Conservation (phyloP, 352 stramenopile genomes). For the Globisporangium nodosum region DNA sequence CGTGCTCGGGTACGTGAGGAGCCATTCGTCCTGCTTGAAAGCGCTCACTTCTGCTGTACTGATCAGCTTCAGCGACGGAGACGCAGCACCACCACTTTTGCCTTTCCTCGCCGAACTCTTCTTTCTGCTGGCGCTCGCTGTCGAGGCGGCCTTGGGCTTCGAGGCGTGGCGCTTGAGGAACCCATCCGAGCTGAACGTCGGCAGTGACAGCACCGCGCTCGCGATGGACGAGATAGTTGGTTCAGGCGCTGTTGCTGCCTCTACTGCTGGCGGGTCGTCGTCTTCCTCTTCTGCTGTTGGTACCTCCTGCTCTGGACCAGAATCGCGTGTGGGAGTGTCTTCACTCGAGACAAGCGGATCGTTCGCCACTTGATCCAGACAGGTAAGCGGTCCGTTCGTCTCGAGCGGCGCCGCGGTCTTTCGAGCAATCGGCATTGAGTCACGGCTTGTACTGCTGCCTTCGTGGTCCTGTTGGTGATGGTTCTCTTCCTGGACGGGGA, state of each 20-base stretch:
- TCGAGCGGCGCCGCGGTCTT: background rate
- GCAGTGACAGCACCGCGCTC: constrained; percentile 42
- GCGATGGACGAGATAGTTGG: constrained; percentile 31
- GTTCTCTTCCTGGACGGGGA: constrained; percentile 20
- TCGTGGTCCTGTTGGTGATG: background rate
- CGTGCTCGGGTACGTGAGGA: constrained; percentile 41
- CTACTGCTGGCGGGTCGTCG: background rate
- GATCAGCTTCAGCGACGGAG: background rate
- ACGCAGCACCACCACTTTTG: background rate
- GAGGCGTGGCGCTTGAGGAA: constrained; percentile 34
- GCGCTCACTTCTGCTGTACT: constrained; percentile 2
- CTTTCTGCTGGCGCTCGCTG: background rate
- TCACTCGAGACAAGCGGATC: background rate
- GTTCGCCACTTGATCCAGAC: background rate
- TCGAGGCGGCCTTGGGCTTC: constrained; percentile 10
- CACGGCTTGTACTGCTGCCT: background rate
- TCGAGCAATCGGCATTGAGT: background rate
- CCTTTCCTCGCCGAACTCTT: constrained; percentile 2
- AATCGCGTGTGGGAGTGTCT: background rate
- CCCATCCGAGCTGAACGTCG: constrained; percentile 33
- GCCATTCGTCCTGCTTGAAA: constrained; percentile 36
- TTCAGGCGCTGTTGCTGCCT: background rate
- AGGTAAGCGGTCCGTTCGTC: background rate
- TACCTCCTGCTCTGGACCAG: background rate
- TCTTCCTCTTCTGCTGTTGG: background rate